Conservation (phyloP, 305 asterid genomes). For the Petunia hybrid region DNA sequence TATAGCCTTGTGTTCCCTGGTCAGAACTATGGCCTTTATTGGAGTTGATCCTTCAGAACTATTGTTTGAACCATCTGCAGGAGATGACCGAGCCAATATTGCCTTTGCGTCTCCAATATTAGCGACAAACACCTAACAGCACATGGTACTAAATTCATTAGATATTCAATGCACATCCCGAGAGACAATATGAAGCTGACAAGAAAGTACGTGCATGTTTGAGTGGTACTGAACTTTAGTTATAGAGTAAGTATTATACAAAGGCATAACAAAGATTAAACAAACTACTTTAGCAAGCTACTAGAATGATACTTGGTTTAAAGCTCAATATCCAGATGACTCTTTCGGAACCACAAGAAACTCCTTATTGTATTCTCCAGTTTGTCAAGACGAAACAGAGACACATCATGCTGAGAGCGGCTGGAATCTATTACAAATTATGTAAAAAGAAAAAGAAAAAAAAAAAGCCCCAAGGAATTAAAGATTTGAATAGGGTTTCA, state of each 20-base stretch:
- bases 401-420: no score
- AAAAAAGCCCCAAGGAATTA: neutral
- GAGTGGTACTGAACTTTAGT: neutral
- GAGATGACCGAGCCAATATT: slow-evolving; percentile 78
- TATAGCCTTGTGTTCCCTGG: slow-evolving; percentile 90
- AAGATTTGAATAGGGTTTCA: neutral
- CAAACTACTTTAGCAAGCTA: neutral
- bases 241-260: neutral
- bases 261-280: neutral
- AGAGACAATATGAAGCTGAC: neutral
- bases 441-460: neutral
- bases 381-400: no score
- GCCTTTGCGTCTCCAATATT: slow-evolving; percentile 96
- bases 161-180: slow-evolving; percentile 1
- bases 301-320: neutral
- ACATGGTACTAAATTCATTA: slow-evolving; percentile 25
- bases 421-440: no score
- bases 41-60: slow-evolving; percentile 44
- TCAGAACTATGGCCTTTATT: slow-evolving; percentile 78
- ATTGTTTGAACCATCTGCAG: slow-evolving; percentile 50
- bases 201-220: neutral
- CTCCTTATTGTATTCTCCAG: no score
- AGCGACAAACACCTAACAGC: slow-evolving; percentile 79
- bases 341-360: neutral
- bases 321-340: slow-evolving; percentile 16